Evolutionary conservation across 345 rosid genomes (phyloP), one percentile per base, ranked within the genome.

Genomic region (Toxicodendron radicans): DNA sequence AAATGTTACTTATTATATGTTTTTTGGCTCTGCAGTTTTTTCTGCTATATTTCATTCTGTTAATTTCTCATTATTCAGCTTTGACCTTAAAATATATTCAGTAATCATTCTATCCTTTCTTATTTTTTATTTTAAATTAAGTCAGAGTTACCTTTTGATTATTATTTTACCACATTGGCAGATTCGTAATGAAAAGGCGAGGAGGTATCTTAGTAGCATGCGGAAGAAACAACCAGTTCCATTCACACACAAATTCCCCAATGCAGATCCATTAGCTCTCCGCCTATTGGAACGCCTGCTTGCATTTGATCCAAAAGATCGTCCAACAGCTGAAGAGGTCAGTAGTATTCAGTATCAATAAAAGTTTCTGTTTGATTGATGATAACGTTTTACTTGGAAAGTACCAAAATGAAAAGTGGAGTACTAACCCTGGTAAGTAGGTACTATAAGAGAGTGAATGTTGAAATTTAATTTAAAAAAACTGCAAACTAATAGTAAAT

Each of bases 301-400:
- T 82, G 97, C 98, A 56, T 95, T 95, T 86, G 99, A 95, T 91
- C 97, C 99, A 2, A 95, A 95, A 83, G 98, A 95, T 79, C 99
- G 98, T 58, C 98, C 86, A 48, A 80, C 94, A 30, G 98, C 99
- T 72, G 97, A 91, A 76, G 98, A 89, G 78, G 98, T 91, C 49
- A 61, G 75, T 43, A 51, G 71, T 67, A 63, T 45, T 56, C n/a
- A 61, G 33, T 45, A 20, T 48, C 46, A n/a, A 32, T 51, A 71
- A 46, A 27, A 7, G 2, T 18, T 71, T 62, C 35, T 62, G 14
- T 61, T 62, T 71, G 61, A 32, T 60, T 0, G 10, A 48, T 4
- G 52, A 61, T 51, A 63, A 18, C 0, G 23, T 38, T 52, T 35
- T 14, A 21, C 2, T 27, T 35, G 23, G 16, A 49, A 33, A 63